phyloP scores from a whole-genome alignment of 2,329 filamentous ascomycete species.

The Hypocrella siamensis region DNA sequence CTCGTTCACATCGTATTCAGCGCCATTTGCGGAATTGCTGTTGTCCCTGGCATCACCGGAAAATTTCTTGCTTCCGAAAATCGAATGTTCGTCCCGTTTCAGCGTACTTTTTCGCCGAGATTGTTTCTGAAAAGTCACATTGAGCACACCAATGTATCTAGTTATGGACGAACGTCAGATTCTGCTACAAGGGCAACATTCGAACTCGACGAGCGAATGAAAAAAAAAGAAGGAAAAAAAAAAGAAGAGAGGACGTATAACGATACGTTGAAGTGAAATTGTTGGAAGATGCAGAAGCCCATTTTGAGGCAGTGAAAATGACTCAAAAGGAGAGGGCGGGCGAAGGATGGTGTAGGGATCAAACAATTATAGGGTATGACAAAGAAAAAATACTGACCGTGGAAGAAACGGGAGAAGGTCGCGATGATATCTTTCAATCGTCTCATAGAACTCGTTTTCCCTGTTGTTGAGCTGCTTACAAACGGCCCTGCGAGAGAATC shows the following conservation, averaged over 20 bases:
- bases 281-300: too few relatives aligned
- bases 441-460: slow-evolving; percentile 98
- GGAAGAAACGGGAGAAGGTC: slow-evolving; percentile 83
- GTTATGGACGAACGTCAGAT: too few relatives aligned
- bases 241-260: neutral
- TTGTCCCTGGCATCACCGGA: slow-evolving; percentile 11
- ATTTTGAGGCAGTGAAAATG: too few relatives aligned
- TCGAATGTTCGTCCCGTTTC: slow-evolving; percentile 37
- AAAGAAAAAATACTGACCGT: slow-evolving; percentile 35
- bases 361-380: neutral
- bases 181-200: too few relatives aligned
- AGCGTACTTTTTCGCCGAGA: slow-evolving; percentile 46
- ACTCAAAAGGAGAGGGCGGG: neutral
- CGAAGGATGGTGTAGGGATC: neutral
- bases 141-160: slow-evolving; percentile 92
- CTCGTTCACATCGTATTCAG: neutral
- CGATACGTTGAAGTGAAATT: neutral
- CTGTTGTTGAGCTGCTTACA: slow-evolving; percentile 97
- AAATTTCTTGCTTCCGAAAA: too few relatives aligned
- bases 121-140: slow-evolving; percentile 85
- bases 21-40: slow-evolving; percentile 2
- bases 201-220: neutral
- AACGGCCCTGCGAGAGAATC: slow-evolving; percentile 85
- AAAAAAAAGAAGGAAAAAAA: neutral
- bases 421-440: slow-evolving; percentile 78